A percentile compares a stretch with the other conserved stretches of the same genome.
Conservation (phyloP, 768 basidiomycete genomes). For the Phlebiopsis flavidoalba region DNA sequence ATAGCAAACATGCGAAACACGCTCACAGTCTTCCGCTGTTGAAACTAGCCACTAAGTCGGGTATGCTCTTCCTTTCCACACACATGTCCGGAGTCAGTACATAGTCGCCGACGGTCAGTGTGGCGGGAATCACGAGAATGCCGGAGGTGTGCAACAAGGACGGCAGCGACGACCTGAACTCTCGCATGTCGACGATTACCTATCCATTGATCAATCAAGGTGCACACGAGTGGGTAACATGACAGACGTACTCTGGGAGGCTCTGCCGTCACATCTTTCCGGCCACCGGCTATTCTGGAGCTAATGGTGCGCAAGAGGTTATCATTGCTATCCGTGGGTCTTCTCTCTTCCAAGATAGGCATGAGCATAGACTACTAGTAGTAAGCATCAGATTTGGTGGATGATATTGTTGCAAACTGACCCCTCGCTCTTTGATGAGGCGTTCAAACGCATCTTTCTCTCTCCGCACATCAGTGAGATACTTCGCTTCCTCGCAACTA, state of each 20-base stretch:
- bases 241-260: slow-evolving; percentile 49
- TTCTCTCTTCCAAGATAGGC: slow-evolving; percentile 65
- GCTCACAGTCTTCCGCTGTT: slow-evolving; percentile 88
- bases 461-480: slow-evolving; percentile 78
- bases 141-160: slow-evolving; percentile 82
- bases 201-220: slow-evolving; percentile 22
- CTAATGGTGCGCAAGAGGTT: slow-evolving; percentile 77
- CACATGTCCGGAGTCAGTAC: slow-evolving; percentile 93
- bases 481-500: slow-evolving; percentile 94
- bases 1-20: neutral
- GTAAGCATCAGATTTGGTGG: neutral
- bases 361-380: slow-evolving; percentile 76
- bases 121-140: slow-evolving; percentile 82
- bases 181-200: slow-evolving; percentile 96
- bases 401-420: slow-evolving; percentile 35
- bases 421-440: slow-evolving; percentile 88
- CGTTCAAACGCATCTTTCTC: slow-evolving; percentile 95
- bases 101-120: slow-evolving; percentile 94
- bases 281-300: slow-evolving; percentile 81
- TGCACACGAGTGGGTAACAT: too few species aligned
- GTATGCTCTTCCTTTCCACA: slow-evolving; percentile 91
- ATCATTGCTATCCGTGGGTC: slow-evolving; percentile 39
- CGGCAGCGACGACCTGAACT: slow-evolving; percentile 90
- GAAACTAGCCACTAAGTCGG: slow-evolving; percentile 91
- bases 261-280: slow-evolving; percentile 58